A percentile compares a stretch with the other conserved stretches of the same genome.
Conservation (phyloP, 306 rosid genomes). For the Sphenostylis stenocarpa region DNA sequence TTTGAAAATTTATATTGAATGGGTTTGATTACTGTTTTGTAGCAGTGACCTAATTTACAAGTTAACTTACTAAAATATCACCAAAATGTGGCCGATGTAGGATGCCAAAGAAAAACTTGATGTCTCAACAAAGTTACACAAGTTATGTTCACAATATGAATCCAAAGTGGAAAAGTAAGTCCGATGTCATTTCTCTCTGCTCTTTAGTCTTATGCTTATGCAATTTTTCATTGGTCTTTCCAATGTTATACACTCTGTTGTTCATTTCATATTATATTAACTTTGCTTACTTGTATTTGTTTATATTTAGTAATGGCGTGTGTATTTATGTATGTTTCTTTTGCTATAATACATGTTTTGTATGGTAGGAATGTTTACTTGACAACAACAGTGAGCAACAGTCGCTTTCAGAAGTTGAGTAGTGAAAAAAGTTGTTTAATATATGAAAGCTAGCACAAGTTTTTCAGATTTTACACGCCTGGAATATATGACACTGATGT, state of each 20-base stretch:
- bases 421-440: background rate
- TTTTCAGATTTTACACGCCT: background rate
- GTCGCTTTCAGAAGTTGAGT: background rate
- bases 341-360: background rate
- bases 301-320: background rate
- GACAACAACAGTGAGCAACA: background rate
- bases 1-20: slow-evolving; percentile 22
- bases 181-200: background rate
- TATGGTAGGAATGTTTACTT: slow-evolving; percentile 1
- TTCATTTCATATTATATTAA: background rate
- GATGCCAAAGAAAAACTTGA: slow-evolving; percentile 62
- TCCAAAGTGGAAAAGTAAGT: slow-evolving; percentile 79
- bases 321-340: background rate
- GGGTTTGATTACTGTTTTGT: slow-evolving; percentile 16
- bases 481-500: background rate
- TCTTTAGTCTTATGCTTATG: background rate
- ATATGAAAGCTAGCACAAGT: background rate
- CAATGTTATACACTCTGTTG: background rate
- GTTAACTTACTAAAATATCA: slow-evolving; percentile 14
- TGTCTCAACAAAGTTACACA: slow-evolving; percentile 55
- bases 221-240: background rate
- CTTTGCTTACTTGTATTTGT: background rate
- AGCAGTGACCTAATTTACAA: slow-evolving; percentile 10
- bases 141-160: slow-evolving; percentile 78
- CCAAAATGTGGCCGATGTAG: slow-evolving; percentile 51